Conservation (phyloP, 1,284 basidiomycete species). For the Trametes sp. region DNA sequence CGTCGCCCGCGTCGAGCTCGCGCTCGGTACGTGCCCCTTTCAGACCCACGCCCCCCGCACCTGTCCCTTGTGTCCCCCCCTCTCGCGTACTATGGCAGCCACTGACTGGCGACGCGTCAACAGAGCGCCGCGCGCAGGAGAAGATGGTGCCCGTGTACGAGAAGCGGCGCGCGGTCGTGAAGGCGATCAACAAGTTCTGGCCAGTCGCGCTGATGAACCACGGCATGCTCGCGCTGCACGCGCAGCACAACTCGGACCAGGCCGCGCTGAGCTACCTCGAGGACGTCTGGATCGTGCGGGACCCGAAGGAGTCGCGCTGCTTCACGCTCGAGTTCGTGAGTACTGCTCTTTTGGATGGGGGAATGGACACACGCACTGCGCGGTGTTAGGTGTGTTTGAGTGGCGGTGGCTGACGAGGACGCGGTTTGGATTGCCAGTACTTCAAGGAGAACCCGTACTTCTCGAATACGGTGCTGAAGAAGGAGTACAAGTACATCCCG, state of each 20-base stretch:
- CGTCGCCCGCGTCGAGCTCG: constrained; percentile 69
- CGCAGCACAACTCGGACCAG: constrained; percentile 74
- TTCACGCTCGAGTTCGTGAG: constrained; percentile 84
- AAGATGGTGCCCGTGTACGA: constrained; percentile 68
- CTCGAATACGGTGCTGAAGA: constrained; percentile 74
- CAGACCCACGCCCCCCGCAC: not conserved
- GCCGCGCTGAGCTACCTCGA: constrained; percentile 78
- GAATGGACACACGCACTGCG: not conserved
- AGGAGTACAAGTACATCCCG: constrained; percentile 78
- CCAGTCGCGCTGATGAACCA: constrained; percentile 79
- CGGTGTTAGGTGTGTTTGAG: not conserved
- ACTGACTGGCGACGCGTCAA: constrained; percentile 23
- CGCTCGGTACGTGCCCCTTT: constrained; percentile 65
- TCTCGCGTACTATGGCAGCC: constrained; percentile 8
- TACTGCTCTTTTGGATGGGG: constrained; percentile 32
- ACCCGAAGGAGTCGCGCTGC: constrained; percentile 70
- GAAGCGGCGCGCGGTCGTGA: constrained; percentile 69
- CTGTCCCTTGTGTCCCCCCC: constrained; percentile 3
- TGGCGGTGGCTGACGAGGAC: constrained; percentile 7
- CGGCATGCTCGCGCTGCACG: constrained; percentile 62
- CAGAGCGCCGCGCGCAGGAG: constrained; percentile 70
- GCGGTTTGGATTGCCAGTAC: constrained; percentile 51
- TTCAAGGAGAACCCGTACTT: constrained; percentile 89
- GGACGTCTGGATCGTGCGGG: constrained; percentile 79
- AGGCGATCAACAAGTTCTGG: constrained; percentile 80